Evolutionary conservation across 2,329 filamentous ascomycete genomes (phyloP).

Genomic region (Penicillium sp.): DNA sequence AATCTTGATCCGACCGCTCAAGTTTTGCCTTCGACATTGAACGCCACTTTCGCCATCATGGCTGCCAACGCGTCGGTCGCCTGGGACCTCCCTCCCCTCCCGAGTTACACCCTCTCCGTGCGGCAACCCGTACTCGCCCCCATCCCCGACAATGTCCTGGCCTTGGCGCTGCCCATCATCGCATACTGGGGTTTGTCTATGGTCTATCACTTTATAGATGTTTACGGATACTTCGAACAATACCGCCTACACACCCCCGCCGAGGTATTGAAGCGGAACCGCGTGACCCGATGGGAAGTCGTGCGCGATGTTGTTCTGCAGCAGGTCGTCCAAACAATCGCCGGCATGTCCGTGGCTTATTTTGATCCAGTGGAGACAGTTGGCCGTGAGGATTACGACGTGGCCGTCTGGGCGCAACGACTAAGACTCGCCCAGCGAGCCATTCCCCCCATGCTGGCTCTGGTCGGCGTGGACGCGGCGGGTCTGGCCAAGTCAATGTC

Average conservation of each 20-base stretch:
- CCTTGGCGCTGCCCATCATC: constrained; percentile 72
- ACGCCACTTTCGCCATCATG: constrained; percentile 23
- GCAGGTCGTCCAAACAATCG: constrained; percentile 81
- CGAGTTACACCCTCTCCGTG: constrained; percentile 71
- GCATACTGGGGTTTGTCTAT: constrained; percentile 87
- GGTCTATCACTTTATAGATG: constrained; percentile 85
- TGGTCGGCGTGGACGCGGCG: constrained; percentile 74
- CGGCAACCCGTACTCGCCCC: constrained; percentile 72
- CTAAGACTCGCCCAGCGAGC: constrained; percentile 75
- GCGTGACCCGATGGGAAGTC: constrained; percentile 80
- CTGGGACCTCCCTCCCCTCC: constrained; percentile 75
- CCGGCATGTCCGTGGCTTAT: constrained; percentile 66
- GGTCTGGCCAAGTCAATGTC: constrained; percentile 75
- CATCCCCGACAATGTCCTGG: constrained; percentile 78
- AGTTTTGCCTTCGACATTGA: not conserved
- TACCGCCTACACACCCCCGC: constrained; percentile 95
- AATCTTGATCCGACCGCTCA: not conserved
- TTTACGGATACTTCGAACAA: constrained; percentile 80
- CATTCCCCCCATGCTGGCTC: constrained; percentile 69
- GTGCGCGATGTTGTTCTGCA: constrained; percentile 89
- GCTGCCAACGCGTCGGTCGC: constrained; percentile 36
- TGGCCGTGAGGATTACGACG: constrained; percentile 80
- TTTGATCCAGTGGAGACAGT: constrained; percentile 72
- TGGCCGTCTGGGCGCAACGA: constrained; percentile 85
- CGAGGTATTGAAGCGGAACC: constrained; percentile 84